Percentiles rank a stretch among this genome's conserved stretches.
These are phyloP conservation scores for Globisporangium radiosum DNA, from an alignment of 352 stramenopile genomes.

Conservation along the genomic window DNA sequence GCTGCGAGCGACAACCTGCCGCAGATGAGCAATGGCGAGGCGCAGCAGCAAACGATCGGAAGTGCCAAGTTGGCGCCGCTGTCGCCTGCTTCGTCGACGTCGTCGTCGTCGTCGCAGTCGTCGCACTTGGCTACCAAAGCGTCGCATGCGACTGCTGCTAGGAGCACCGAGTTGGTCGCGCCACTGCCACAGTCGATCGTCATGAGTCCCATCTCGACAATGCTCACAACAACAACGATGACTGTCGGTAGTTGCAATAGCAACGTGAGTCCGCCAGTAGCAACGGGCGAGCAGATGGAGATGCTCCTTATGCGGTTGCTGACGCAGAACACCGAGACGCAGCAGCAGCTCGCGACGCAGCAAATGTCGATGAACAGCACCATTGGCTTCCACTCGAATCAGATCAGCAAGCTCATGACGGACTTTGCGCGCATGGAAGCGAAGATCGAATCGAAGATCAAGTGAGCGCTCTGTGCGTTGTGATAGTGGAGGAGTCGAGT, in stretches of 20 bases:
- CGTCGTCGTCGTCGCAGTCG: constrained; percentile 17
- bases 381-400: constrained; percentile 54
- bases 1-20: constrained; percentile 55
- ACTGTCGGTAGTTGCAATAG: background rate
- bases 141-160: background rate
- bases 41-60: constrained; percentile 4
- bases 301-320: constrained; percentile 70
- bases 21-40: background rate
- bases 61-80: constrained; percentile 6
- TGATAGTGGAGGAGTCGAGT: background rate
- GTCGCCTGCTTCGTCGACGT: constrained; percentile 24
- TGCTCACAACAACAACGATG: constrained; percentile 5
- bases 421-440: constrained; percentile 74
- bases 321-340: constrained; percentile 79
- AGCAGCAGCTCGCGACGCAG: constrained; percentile 73
- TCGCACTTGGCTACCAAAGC: background rate
- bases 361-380: constrained; percentile 64
- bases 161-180: background rate
- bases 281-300: constrained; percentile 46
- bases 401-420: constrained; percentile 72
- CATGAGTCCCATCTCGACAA: constrained; percentile 10
- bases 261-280: background rate
- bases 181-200: background rate
- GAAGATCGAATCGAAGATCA: constrained; percentile 55
- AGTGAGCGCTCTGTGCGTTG: constrained; percentile 5